phyloP scores from a whole-genome alignment of 1,284 basidiomycete genomes.

The Irpex lacteus region DNA sequence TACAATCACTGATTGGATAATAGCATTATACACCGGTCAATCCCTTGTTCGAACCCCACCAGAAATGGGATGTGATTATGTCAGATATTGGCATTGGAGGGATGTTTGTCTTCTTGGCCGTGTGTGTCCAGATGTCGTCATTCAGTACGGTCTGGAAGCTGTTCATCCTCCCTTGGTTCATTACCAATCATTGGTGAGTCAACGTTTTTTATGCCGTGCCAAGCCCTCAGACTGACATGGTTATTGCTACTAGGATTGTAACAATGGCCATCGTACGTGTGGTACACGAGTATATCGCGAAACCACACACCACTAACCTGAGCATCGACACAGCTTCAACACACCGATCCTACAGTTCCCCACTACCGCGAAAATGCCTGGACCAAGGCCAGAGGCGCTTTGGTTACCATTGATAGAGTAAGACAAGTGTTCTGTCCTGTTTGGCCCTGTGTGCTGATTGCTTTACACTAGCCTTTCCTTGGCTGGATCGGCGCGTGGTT shows the following conservation, averaged over 20 bases:
- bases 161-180: not conserved
- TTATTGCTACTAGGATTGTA: conserved; percentile 51
- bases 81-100: not conserved
- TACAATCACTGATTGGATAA: not conserved
- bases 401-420: conserved; percentile 56
- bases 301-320: conserved; percentile 47
- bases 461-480: conserved; percentile 29
- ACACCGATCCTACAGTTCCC: conserved; percentile 41
- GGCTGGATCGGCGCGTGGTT: conserved; percentile 41
- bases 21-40: not conserved
- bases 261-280: conserved; percentile 37
- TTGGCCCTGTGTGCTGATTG: not conserved
- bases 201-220: conserved; percentile 53
- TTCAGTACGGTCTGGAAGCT: not conserved
- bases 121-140: not conserved
- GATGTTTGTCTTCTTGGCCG: not conserved
- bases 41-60: not conserved
- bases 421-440: not conserved
- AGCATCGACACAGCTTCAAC: conserved; percentile 46
- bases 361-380: conserved; percentile 33
- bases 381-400: conserved; percentile 59
- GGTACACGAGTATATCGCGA: conserved; percentile 18
- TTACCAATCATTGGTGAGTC: conserved; percentile 30
- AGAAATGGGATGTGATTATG: not conserved
- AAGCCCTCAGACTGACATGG: conserved; percentile 46